Base-by-base conservation (phyloP, 202 grass and related monocot genomes). In the Zizania palustris region DNA sequence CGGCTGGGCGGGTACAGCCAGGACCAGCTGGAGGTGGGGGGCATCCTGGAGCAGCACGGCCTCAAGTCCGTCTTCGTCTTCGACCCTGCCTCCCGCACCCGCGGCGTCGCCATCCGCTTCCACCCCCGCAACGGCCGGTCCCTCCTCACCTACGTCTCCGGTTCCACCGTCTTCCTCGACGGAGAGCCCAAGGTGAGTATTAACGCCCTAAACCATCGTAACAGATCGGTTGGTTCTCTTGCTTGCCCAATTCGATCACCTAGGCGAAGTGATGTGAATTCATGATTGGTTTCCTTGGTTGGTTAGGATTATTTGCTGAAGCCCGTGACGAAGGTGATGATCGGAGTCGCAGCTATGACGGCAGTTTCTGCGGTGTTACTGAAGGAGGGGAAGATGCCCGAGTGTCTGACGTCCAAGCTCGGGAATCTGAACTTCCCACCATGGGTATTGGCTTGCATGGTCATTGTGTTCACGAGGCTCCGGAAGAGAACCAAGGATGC, bases 1-100 rank as follows among this genome's bases (percentile, higher is more conserved):
- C 80, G 51, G 71, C 68, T 98, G 11, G 96, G 91, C 19, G 91
- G 91, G 20, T 98, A 79, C 72, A 89, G 79, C 63, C 91, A 92
- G 83, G 88, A 98, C 85, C 96, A 94, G 87, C 89, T 95, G 34
- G 95, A 95, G 71, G 87, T 95, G 8, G 90, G 91, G 7, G 96
- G 90, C 79, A 95, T 98, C 69, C 85, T 95, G 63, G 96, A 95
- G 84, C 78, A 88, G 74, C 76, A 90, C 11, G 91, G 91, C 55
- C 87, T 95, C 80, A 98, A 98, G 88, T 79, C 87, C 61, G 64
- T 98, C 63, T 92, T 86, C 80, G 87, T 85, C 60, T 92, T 90
- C 71, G 72, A 95, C 78, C 74, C 91, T 38, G 87, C 60, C 16
- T 60, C 89, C 53, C 77, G 87, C 66, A 85, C 66, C 34, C 81